Evolutionary conservation across 345 rosid genomes (phyloP), one percentile per base, ranked within the genome.

Genomic region (Nasturtium officinale): DNA sequence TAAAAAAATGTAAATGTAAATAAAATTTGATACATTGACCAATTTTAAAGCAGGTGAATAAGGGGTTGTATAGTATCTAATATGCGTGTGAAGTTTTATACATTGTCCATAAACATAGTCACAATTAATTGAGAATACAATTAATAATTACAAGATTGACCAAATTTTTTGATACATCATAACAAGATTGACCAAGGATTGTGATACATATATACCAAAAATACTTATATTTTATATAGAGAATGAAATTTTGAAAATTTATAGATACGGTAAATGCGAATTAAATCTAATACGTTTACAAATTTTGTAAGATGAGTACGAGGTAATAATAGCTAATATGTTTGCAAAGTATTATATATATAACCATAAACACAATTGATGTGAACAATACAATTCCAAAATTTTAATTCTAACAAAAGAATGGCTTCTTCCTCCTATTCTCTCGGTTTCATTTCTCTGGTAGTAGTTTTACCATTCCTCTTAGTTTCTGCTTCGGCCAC

Each of bases 361-460:
- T n/a, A n/a, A 32, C 9, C 35, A 32, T 32, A 32, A 32, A 8
- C 9, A 32, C 35, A 32, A 32, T 32, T 32, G 35, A 32, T 32
- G 76, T n/a, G n/a, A 42, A 16, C 17, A 12, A 37, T 43, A 58
- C 17, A 13, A 18, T 13, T 9, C 28, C 60, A 48, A 60, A 59
- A 60, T 35, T 59, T 59, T 17, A 25, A 59, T 28, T n/a, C 18
- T 59, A 59, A 59, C 4, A 5, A 61, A 6, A 5, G 7, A 26
- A 71, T 72, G 76, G 25, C 55, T 63, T 61, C 61, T 54, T 28
- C 11, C 6, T 53, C 58, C 17, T 12, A 13, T 5, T 28, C 3
- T 28, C 3, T 28, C 15, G 20, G 20, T 10, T 4, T 54, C 18
- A 2, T 28, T 28, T 54, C 59, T 28, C 59, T 54, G 17, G 20